A percentile compares a stretch with the other conserved stretches of the same genome.
phyloP scores from a whole-genome alignment of 2,329 filamentous ascomycete species.

The Botrytis medusae region DNA sequence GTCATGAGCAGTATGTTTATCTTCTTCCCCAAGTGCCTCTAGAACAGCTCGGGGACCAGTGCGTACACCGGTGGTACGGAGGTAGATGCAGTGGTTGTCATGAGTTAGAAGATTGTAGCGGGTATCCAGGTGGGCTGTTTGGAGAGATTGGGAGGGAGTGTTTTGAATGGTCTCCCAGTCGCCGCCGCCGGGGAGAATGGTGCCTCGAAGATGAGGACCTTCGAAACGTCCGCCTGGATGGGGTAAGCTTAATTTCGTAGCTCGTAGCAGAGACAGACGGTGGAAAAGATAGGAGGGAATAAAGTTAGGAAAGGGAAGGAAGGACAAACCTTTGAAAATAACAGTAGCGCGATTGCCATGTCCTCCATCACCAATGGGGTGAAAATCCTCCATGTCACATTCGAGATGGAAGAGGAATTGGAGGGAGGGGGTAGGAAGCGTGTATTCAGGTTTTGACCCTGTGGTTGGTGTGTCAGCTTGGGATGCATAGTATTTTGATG shows the following conservation, averaged over 20 bases:
- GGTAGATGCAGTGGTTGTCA: constrained; percentile 8
- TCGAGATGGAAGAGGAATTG: constrained; percentile 14
- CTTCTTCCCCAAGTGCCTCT: not conserved
- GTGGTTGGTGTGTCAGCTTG: not conserved
- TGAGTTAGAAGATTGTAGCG: constrained; percentile 5
- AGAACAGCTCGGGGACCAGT: not conserved
- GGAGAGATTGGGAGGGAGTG: constrained; percentile 17
- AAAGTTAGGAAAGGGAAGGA: too few relatives aligned
- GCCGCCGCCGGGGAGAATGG: constrained; percentile 5
- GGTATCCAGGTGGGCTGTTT: not conserved
- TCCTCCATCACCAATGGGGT: not conserved
- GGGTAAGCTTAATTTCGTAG: not conserved
- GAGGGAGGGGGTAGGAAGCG: not conserved
- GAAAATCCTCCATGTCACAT: not conserved
- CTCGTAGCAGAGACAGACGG: not conserved
- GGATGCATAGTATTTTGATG: not conserved
- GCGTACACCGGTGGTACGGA: not conserved
- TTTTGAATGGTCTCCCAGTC: constrained; percentile 20
- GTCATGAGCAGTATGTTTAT: constrained; percentile 19
- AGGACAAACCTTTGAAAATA: not conserved
- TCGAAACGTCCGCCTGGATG: constrained; percentile 19
- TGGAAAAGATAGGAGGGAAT: not conserved
- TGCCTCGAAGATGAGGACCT: constrained; percentile 17
- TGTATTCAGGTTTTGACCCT: not conserved
- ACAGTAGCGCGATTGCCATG: not conserved